phyloP scores from a whole-genome alignment of 768 basidiomycete genomes.

The Inosperma sp. region DNA sequence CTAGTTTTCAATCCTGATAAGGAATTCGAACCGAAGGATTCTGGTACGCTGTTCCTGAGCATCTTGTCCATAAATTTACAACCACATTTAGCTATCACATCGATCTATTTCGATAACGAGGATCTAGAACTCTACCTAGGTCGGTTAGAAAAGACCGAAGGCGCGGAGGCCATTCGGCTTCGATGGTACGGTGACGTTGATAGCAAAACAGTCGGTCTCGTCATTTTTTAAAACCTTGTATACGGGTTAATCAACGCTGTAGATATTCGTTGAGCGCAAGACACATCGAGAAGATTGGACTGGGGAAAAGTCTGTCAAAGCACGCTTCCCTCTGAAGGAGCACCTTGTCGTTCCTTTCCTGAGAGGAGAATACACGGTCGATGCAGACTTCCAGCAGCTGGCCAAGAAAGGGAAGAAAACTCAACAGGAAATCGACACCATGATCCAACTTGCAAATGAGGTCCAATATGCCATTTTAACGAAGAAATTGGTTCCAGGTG shows the following conservation, averaged over 20 bases:
- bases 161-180: constrained; percentile 92
- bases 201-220: constrained; percentile 61
- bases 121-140: constrained; percentile 95
- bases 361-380: constrained; percentile 86
- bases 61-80: background rate
- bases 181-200: constrained; percentile 95
- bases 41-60: constrained; percentile 43
- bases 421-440: constrained; percentile 83
- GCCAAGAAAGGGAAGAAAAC: constrained; percentile 89
- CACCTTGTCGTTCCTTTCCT: constrained; percentile 89
- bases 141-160: constrained; percentile 96
- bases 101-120: constrained; percentile 96
- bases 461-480: constrained; percentile 89
- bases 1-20: constrained; percentile 92
- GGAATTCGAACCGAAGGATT: constrained; percentile 82
- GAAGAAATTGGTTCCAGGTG: constrained; percentile 78
- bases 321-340: constrained; percentile 93
- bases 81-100: constrained; percentile 71
- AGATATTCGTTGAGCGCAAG: constrained; percentile 88
- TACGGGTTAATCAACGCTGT: background rate
- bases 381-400: constrained; percentile 84
- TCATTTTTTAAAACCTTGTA: background rate
- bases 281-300: constrained; percentile 99
- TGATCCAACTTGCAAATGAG: constrained; percentile 97
- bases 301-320: constrained; percentile 97